phyloP scores from a whole-genome alignment of 306 rosid species.

The Sindora glabra region DNA sequence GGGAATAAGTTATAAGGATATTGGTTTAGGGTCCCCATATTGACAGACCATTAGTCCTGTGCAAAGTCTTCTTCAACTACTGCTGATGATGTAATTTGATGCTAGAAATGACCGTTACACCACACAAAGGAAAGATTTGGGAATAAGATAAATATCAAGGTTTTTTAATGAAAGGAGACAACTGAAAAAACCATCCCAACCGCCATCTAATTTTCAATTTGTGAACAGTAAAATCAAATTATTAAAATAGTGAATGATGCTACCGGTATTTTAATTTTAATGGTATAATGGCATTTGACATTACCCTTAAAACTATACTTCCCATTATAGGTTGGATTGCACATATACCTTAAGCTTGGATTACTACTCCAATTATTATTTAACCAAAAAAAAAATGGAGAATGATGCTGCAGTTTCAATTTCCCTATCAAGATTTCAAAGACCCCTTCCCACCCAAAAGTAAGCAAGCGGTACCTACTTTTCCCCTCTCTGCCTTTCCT shows the following conservation, averaged over 20 bases:
- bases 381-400: constrained; percentile 1
- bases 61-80: constrained; percentile 28
- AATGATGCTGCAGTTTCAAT: constrained; percentile 33
- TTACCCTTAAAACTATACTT: no score
- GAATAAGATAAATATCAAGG: constrained; percentile 2
- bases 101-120: constrained; percentile 17
- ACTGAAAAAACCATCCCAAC: constrained; percentile 55
- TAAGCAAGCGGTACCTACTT: constrained; percentile 54
- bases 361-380: no score
- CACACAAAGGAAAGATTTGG: constrained; percentile 15
- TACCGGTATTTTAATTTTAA: no score
- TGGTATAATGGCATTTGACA: no score
- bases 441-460: constrained; percentile 13
- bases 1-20: no score
- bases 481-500: constrained; percentile 36
- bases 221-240: no score
- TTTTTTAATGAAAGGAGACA: constrained; percentile 17
- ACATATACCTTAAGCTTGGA: no score
- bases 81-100: constrained; percentile 10
- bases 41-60: constrained; percentile 1
- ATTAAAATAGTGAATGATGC: no score
- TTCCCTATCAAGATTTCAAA: constrained; percentile 49
- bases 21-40: constrained; percentile 18
- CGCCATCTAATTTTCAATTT: constrained; percentile 17
- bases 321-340: no score